Base-by-base conservation (phyloP, 495 filamentous ascomycete genomes). In the Collariella sp. region DNA sequence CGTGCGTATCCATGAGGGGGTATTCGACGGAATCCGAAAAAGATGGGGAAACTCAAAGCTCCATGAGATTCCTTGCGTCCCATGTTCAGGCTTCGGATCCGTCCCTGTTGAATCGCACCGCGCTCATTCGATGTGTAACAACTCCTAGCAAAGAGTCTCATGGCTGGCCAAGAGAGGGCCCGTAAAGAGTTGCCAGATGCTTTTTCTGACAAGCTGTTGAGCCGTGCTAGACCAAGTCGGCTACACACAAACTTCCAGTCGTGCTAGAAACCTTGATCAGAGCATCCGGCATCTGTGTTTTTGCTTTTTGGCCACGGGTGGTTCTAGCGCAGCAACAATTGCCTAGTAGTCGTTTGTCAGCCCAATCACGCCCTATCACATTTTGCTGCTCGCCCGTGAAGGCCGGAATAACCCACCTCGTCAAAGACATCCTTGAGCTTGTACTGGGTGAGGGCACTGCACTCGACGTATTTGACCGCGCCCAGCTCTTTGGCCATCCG, bases 381-480 rank as follows among this genome's bases (percentile, higher is more conserved):
- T 34, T 51, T 38, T 10, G 35, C 13, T 16, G 44, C 16, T 7
- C 3, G 26, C 15, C 18, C 6, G 23, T 19, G 20, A 10, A n/a
- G 20, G 12, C 31, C 18, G 23, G 41, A 35, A 18, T 63, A 41
- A 70, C 80, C 44, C 79, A 96, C 91, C 88, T 98, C 93, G 61
- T 98, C 93, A 70, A 98, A 98, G 24, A 98, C 93, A 68, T 98
- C 94, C 79, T 98, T 98, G 50, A 98, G 76, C 73, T 96, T 96
- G 72, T 91, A 95, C 76, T 98, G 93, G 35, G 93, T 98, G 70
- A 98, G 73, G 31, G 93, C 93, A 64, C 89, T 95, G 74, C 93
- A 98, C 74, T 98, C 93, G 47, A 98, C 93, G 57, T 97, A 98
- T 76, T 96, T 96, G 52, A 98, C 90, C 7, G 93, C 93, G 42